Percentiles rank a stretch among this genome's conserved stretches.
phyloP scores from a whole-genome alignment of 2,329 filamentous ascomycete species.

The Cytospora piceicola region DNA sequence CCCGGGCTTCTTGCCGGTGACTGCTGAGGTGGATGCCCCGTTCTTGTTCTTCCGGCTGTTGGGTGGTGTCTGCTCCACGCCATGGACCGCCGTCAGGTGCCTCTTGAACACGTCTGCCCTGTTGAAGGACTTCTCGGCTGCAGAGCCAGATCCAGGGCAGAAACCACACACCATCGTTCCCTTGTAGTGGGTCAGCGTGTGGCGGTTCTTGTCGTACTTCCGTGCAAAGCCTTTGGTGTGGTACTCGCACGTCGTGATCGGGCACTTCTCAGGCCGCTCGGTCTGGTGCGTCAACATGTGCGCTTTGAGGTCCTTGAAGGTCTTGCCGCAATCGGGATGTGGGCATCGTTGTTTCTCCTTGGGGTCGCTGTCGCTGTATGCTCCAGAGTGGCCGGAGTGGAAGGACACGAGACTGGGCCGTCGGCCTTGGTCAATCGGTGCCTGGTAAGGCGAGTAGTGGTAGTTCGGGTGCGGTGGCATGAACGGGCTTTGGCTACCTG shows the following conservation, averaged over 20 bases:
- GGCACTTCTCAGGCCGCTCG: slow-evolving; percentile 91
- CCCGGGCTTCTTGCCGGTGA: slow-evolving; percentile 62
- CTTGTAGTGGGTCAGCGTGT: slow-evolving; percentile 95
- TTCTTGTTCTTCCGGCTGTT: slow-evolving; percentile 79
- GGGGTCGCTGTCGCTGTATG: slow-evolving; percentile 64
- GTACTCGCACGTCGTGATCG: slow-evolving; percentile 89
- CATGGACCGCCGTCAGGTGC: slow-evolving; percentile 86
- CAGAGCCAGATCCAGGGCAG: slow-evolving; percentile 85
- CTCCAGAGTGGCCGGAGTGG: slow-evolving; percentile 64
- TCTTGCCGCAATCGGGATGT: slow-evolving; percentile 79
- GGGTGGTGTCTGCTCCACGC: slow-evolving; percentile 88
- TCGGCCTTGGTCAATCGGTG: slow-evolving; percentile 53
- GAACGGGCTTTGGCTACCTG: slow-evolving; percentile 69
- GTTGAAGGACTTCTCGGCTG: slow-evolving; percentile 94
- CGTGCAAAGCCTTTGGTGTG: slow-evolving; percentile 89
- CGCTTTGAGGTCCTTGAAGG: slow-evolving; percentile 90
- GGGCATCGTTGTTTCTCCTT: slow-evolving; percentile 77
- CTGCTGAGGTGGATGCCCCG: slow-evolving; percentile 40
- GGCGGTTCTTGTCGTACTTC: slow-evolving; percentile 96
- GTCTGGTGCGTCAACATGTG: slow-evolving; percentile 94
- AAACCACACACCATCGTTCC: slow-evolving; percentile 97
- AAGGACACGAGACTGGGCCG: slow-evolving; percentile 73
- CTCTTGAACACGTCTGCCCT: slow-evolving; percentile 95
- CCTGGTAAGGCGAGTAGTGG: slow-evolving; percentile 59
- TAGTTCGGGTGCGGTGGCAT: slow-evolving; percentile 44